A percentile compares a stretch with the other conserved stretches of the same genome.
These are phyloP conservation scores for Prunus mongolica DNA, from an alignment of 306 rosid genomes.

Conservation along the genomic window DNA sequence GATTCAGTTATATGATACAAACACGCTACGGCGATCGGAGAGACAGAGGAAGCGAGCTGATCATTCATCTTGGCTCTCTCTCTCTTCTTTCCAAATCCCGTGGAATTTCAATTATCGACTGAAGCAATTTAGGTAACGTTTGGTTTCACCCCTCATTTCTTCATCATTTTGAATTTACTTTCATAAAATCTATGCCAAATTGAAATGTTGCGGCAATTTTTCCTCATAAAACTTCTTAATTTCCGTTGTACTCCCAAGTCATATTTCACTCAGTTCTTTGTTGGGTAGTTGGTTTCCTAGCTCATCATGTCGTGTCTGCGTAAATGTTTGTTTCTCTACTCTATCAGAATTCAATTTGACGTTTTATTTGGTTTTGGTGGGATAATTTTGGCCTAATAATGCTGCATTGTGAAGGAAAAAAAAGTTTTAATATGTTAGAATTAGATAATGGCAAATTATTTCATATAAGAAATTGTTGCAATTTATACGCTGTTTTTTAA, in stretches of 20 bases:
- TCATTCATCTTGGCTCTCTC: background rate
- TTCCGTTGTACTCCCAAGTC: background rate
- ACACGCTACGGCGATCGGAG: background rate
- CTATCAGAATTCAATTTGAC: background rate
- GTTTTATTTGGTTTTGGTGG: background rate
- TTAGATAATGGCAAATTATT: background rate
- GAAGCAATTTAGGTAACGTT: background rate
- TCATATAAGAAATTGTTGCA: background rate
- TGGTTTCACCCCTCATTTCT: background rate
- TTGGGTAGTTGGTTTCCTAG: conserved; percentile 1
- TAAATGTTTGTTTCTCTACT: background rate
- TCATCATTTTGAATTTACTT: background rate
- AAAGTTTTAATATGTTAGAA: background rate
- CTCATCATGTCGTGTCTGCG: background rate
- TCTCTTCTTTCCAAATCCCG: background rate
- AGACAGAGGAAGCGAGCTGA: background rate
- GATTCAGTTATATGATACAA: too few relatives aligned
- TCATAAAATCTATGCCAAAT: background rate
- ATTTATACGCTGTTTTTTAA: background rate
- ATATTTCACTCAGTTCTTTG: background rate
- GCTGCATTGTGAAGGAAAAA: background rate
- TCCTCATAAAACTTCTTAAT: background rate
- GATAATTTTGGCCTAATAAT: background rate
- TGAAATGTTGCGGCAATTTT: background rate
- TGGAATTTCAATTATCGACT: background rate